Conservation (phyloP, 2,329 filamentous ascomycete species). For the Hypoxylon sp. region DNA sequence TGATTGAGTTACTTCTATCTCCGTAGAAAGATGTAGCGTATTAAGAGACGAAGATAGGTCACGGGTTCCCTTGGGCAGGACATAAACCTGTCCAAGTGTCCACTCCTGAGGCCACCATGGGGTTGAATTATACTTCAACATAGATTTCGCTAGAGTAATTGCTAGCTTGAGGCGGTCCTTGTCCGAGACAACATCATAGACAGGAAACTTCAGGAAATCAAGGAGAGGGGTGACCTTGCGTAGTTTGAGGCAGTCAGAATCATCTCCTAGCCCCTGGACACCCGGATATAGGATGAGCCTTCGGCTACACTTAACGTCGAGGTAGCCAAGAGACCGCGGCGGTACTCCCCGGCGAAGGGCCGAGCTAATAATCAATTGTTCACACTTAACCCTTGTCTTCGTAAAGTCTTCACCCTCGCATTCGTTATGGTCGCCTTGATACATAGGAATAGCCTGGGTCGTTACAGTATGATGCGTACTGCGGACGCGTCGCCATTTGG, state of each 20-base stretch:
- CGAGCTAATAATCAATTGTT: background rate
- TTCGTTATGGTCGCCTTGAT: background rate
- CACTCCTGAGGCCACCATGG: slow-evolving; percentile 33
- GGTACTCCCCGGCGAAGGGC: background rate
- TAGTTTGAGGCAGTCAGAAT: background rate
- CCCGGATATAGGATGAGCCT: slow-evolving; percentile 1
- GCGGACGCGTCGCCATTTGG: background rate
- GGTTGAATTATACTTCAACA: slow-evolving; percentile 30
- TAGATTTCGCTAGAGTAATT: slow-evolving; percentile 26
- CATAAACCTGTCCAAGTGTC: slow-evolving; percentile 2
- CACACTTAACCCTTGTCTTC: slow-evolving; percentile 2
- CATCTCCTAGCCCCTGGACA: background rate
- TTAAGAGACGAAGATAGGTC: slow-evolving; percentile 6
- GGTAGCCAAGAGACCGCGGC: slow-evolving; percentile 3
- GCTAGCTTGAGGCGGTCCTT: slow-evolving; percentile 18
- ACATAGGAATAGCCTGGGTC: background rate
- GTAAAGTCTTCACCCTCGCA: slow-evolving; percentile 1
- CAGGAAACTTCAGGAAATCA: slow-evolving; percentile 2
- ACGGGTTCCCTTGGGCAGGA: background rate
- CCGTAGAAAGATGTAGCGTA: slow-evolving; percentile 16
- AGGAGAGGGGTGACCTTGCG: background rate
- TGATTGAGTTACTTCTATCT: background rate
- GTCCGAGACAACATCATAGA: background rate
- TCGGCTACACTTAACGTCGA: slow-evolving; percentile 1
- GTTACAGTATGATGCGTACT: background rate